Conservation (phyloP, 2,329 filamentous ascomycete species). For the Diaporthe sp. region DNA sequence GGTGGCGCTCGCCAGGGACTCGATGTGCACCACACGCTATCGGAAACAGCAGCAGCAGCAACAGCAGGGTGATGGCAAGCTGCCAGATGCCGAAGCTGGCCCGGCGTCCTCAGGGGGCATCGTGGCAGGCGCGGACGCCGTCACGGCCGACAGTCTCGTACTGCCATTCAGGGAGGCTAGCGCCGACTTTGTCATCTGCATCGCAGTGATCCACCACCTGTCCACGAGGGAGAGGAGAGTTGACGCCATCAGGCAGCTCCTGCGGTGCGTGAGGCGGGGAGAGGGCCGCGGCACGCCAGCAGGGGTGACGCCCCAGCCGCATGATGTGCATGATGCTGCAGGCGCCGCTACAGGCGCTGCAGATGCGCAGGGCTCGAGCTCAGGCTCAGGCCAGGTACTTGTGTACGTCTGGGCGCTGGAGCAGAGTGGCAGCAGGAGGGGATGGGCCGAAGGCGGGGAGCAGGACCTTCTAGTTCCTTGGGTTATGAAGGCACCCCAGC, state of each 20-base stretch:
- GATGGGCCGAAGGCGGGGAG: conserved; percentile 85
- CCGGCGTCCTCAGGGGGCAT: conserved; percentile 6
- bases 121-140: conserved; percentile 67
- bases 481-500: conserved; percentile 72
- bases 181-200: conserved; percentile 89
- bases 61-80: conserved; percentile 9
- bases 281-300: conserved; percentile 40
- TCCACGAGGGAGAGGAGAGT: conserved; percentile 81
- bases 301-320: conserved; percentile 55
- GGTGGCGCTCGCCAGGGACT: conserved; percentile 60
- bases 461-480: conserved; percentile 98
- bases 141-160: conserved; percentile 86
- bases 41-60: conserved; percentile 33
- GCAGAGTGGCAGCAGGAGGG: conserved; percentile 86
- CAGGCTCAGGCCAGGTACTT: conserved; percentile 69
- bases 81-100: neutral
- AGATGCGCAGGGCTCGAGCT: conserved; percentile 1
- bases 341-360: conserved; percentile 13
- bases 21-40: conserved; percentile 36
- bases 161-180: conserved; percentile 77
- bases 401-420: conserved; percentile 97
- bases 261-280: conserved; percentile 70
- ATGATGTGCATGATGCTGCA: conserved; percentile 25
- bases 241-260: conserved; percentile 77
- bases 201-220: conserved; percentile 94